Evolutionary conservation across 1,284 basidiomycete genomes (phyloP).

Genomic region (Ustilago sp.): DNA sequence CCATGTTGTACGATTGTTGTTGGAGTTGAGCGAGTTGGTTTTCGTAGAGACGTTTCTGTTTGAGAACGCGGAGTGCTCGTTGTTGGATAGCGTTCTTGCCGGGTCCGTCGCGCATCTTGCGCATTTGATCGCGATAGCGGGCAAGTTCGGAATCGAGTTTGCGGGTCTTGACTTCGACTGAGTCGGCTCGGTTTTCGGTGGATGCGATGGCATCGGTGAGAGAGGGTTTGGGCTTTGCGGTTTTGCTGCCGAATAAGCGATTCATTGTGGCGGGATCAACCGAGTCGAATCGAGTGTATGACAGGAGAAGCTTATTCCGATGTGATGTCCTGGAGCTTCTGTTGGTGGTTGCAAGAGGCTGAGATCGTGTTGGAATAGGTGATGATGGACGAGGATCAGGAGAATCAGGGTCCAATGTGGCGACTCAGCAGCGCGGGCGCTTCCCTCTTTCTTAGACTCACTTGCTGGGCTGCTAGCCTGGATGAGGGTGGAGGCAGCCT

Average conservation of each 20-base stretch:
- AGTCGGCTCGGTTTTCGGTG: constrained; percentile 89
- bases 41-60: constrained; percentile 98
- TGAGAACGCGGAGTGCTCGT: constrained; percentile 90
- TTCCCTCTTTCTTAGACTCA: neutral
- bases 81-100: constrained; percentile 96
- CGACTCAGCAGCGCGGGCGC: neutral
- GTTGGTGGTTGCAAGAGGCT: neutral
- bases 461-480: neutral
- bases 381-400: constrained; percentile 8
- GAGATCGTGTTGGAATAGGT: neutral
- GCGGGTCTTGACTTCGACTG: constrained; percentile 95
- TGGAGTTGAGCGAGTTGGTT: constrained; percentile 87
- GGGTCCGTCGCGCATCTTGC: constrained; percentile 89
- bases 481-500: constrained; percentile 16
- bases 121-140: constrained; percentile 96
- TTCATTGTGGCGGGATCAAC: constrained; percentile 64
- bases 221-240: constrained; percentile 77
- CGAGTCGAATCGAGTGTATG: neutral
- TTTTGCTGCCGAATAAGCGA: constrained; percentile 70
- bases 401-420: constrained; percentile 11
- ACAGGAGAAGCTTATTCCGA: neutral
- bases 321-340: neutral
- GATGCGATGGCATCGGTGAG: constrained; percentile 91
- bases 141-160: constrained; percentile 94
- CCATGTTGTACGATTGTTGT: constrained; percentile 99